These are phyloP conservation scores for Taphrina communis DNA, from an alignment of 1,139 yeast genomes.

Conservation along the genomic window DNA sequence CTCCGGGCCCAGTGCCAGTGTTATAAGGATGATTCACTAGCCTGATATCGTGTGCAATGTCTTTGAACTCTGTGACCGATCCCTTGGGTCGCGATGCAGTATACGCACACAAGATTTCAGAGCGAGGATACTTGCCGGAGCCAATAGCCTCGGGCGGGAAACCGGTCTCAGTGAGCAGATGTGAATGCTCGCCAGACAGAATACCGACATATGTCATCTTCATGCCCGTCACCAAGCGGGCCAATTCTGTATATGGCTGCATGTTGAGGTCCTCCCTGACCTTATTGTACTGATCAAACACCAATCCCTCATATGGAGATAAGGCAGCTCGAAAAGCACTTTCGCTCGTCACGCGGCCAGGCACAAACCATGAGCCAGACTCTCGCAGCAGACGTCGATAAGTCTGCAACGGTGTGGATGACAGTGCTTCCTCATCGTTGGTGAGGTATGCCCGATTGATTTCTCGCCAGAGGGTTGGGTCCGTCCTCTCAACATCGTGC, in stretches of 20 bases:
- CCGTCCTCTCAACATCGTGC: constrained; percentile 6
- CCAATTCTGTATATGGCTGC: constrained; percentile 21
- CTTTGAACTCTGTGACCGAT: not conserved
- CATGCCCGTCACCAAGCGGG: constrained; percentile 27
- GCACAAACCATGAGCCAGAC: constrained; percentile 27
- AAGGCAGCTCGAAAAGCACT: constrained; percentile 17
- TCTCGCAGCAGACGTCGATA: constrained; percentile 15
- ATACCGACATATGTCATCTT: constrained; percentile 10
- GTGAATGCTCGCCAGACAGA: not conserved
- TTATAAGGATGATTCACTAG: constrained; percentile 23
- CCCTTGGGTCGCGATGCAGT: constrained; percentile 6
- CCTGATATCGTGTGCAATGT: constrained; percentile 14
- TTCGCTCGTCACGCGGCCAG: constrained; percentile 15
- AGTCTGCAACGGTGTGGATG: not conserved
- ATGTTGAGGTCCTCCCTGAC: constrained; percentile 15
- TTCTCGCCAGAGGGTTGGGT: constrained; percentile 8
- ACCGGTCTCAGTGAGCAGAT: constrained; percentile 1
- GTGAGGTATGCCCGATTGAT: constrained; percentile 14
- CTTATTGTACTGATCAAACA: constrained; percentile 26
- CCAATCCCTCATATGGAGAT: constrained; percentile 17
- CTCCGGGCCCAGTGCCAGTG: constrained; percentile 14
- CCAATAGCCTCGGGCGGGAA: not conserved
- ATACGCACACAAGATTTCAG: constrained; percentile 5
- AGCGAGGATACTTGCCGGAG: constrained; percentile 10
- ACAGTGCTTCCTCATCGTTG: constrained; percentile 6